These are phyloP conservation scores for Aspergillus persii DNA, from an alignment of 2,329 filamentous ascomycete species.

Conservation along the genomic window DNA sequence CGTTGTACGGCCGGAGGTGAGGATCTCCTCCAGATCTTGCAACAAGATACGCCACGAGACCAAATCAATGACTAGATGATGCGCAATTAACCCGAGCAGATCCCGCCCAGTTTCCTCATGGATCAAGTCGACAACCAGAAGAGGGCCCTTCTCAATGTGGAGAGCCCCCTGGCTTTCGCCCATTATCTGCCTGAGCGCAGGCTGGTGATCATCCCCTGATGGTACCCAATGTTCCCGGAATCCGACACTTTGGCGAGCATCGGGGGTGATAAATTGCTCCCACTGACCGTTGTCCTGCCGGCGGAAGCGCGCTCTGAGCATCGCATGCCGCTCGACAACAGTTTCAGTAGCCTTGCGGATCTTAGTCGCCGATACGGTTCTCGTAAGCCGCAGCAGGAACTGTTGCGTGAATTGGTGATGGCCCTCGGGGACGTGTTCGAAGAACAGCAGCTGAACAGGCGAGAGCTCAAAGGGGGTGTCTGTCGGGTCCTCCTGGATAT, in stretches of 20 bases:
- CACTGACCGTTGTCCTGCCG: background rate
- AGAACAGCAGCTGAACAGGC: slow-evolving; percentile 25
- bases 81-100: slow-evolving; percentile 3
- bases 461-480: slow-evolving; percentile 20
- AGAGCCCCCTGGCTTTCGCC: background rate
- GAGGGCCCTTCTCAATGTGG: background rate
- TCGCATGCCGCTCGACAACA: slow-evolving; percentile 21
- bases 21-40: slow-evolving; percentile 7
- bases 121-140: background rate
- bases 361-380: background rate
- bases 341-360: slow-evolving; percentile 12
- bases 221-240: background rate
- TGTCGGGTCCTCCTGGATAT: background rate
- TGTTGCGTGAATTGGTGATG: slow-evolving; percentile 24
- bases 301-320: slow-evolving; percentile 19
- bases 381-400: slow-evolving; percentile 17
- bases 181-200: too few relatives aligned
- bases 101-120: too few relatives aligned
- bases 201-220: too few relatives aligned
- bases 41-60: slow-evolving; percentile 17
- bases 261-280: background rate
- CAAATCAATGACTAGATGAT: slow-evolving; percentile 14
- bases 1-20: slow-evolving; percentile 47
- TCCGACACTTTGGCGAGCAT: background rate
- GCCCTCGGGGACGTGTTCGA: slow-evolving; percentile 5